Evolutionary conservation across 306 rosid species (phyloP).

Genomic region (Leucaena leucocephala): DNA sequence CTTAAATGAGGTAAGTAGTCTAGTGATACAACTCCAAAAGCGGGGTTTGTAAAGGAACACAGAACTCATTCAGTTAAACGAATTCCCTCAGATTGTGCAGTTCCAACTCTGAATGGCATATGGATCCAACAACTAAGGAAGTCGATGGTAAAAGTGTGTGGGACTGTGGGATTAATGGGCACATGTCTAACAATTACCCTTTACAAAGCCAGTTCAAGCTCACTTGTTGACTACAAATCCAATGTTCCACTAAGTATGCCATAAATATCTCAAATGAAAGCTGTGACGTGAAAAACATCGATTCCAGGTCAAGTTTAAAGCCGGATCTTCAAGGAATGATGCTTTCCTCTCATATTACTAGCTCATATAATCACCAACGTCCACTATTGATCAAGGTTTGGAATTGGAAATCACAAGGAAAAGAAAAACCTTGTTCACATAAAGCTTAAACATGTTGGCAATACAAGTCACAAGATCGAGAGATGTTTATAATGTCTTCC

Average conservation of each 20-base stretch:
- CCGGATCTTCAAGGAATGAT: not conserved
- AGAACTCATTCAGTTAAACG: not conserved
- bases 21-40: not conserved
- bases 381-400: not conserved
- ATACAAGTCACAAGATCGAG: not conserved
- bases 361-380: conserved; percentile 5
- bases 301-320: not conserved
- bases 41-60: not conserved
- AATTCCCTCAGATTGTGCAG: not conserved
- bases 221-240: too few species aligned
- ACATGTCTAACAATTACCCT: not conserved
- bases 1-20: not conserved
- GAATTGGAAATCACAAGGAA: not conserved
- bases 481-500: not conserved
- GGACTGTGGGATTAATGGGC: not conserved
- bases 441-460: not conserved
- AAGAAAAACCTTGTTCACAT: not conserved
- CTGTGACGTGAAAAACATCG: not conserved
- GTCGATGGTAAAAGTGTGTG: not conserved
- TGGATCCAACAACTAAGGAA: not conserved
- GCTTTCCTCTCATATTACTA: not conserved
- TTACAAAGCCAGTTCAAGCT: not conserved
- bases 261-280: not conserved
- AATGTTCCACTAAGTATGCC: too few species aligned
- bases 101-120: not conserved